Evolutionary conservation across 2,329 filamentous ascomycete genomes (phyloP), one percentile per base, ranked within the genome.

Genomic region (Xylariales sp.): DNA sequence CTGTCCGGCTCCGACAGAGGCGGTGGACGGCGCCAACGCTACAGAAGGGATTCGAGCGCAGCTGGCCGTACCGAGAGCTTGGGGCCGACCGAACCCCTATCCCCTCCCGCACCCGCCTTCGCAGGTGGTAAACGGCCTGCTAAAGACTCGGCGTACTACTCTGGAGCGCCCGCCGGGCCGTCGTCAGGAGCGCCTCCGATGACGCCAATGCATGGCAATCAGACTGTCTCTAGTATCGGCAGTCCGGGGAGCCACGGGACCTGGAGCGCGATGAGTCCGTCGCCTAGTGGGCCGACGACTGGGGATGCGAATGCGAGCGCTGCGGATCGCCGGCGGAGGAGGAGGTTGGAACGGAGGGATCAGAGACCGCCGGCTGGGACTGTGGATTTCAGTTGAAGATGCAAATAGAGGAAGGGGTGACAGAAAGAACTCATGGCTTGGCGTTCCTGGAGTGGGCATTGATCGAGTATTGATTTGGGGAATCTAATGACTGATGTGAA

Each of bases 71-170:
- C 68, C 2, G 73, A 76, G 47, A 70, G 69, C 1, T 75, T 78
- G 53, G 58, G 63, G 29, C 53, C 71, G n/a, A 60, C 60, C 10
- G 52, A 54, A 6, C 65, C 71, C 4, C 55, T 80, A 2, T 70
- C 70, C 9, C 77, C 77, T 2, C 78, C 79, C 0, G 70, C 74
- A 42, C 75, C 79, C 8, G 66, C 74, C 5, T 80, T 77, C 52
- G 74, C 76, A 4, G 70, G 67, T 31, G 69, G 69, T 1, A 64
- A 66, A 44, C 68, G 69, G 51, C 64, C 60, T 9, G 58, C 61
- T 2, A 82, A 81, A 51, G 79, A 83, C 53, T 79, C 76, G 32
- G 75, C 76, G 7, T 82, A 82, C 51, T 82, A 79, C 53, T 78
- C 76, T 3, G 75, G 74, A n/a, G 19, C 31, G 5, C 62, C 64